Conservation (phyloP, 768 basidiomycete genomes). For the Lentinus brumalis region DNA sequence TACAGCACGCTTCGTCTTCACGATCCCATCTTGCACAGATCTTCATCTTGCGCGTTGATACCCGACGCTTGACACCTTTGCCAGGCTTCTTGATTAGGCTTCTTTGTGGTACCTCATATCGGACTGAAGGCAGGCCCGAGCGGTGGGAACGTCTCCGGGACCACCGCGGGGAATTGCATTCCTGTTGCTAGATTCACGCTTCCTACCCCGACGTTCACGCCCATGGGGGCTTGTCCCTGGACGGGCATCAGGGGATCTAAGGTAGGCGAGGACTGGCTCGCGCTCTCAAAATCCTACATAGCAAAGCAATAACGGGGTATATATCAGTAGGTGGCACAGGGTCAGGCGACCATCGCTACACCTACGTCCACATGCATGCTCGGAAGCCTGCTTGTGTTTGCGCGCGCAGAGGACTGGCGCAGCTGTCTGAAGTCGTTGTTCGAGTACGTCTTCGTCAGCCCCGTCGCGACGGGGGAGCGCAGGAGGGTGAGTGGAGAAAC, state of each 20-base stretch:
- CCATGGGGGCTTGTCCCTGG: slow-evolving; percentile 16
- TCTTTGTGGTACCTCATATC: slow-evolving; percentile 9
- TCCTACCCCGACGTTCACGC: background rate
- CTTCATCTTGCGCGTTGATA: too few species aligned
- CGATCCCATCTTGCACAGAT: background rate
- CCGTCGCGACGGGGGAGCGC: slow-evolving; percentile 71
- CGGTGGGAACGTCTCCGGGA: slow-evolving; percentile 23
- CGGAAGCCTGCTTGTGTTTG: slow-evolving; percentile 85
- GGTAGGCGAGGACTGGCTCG: slow-evolving; percentile 32
- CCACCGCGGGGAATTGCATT: slow-evolving; percentile 20
- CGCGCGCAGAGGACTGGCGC: slow-evolving; percentile 66
- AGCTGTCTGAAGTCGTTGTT: slow-evolving; percentile 84
- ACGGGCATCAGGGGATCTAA: slow-evolving; percentile 28
- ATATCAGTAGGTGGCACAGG: slow-evolving; percentile 18
- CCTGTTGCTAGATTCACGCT: background rate
- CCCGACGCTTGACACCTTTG: too few species aligned
- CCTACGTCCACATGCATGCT: slow-evolving; percentile 81
- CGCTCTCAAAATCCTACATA: slow-evolving; percentile 37
- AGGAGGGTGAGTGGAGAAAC: slow-evolving; percentile 73
- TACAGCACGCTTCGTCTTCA: slow-evolving; percentile 15
- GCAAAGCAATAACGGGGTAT: slow-evolving; percentile 2
- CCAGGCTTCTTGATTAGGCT: too few species aligned
- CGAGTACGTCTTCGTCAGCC: slow-evolving; percentile 78
- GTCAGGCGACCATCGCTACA: slow-evolving; percentile 33
- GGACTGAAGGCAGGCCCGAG: slow-evolving; percentile 30